phyloP scores from a whole-genome alignment of 73 alveolate genomes.

The Durusdinium trenchii region DNA sequence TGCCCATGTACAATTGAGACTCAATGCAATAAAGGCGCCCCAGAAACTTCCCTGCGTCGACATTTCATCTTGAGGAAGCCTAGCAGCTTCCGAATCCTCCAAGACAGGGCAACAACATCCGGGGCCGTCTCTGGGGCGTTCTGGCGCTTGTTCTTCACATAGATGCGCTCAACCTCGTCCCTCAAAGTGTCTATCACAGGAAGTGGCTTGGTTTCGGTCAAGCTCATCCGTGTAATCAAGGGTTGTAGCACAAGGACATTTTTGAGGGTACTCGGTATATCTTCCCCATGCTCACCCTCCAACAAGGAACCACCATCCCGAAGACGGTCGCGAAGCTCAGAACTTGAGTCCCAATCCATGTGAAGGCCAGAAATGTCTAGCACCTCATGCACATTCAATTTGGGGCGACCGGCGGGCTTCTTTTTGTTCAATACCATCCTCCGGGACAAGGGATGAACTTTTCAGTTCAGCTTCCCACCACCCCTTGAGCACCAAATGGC shows the following conservation, averaged over 20 bases:
- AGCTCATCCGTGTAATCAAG: background rate
- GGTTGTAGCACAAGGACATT: background rate
- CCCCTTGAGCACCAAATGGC: background rate
- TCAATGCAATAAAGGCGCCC: background rate
- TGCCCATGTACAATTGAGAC: background rate
- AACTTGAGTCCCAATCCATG: background rate
- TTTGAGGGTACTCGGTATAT: background rate
- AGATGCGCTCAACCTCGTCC: background rate
- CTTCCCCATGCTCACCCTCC: background rate
- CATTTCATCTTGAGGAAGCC: constrained; percentile 24
- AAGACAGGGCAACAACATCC: background rate
- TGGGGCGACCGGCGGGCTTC: constrained; percentile 26
- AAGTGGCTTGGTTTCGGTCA: background rate
- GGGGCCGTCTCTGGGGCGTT: background rate
- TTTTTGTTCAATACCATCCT: background rate
- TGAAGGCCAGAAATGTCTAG: background rate
- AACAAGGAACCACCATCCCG: background rate
- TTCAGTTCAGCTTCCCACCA: background rate
- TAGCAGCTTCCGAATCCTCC: background rate
- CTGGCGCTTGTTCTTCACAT: background rate
- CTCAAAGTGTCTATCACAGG: background rate
- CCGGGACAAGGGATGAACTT: background rate
- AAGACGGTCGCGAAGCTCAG: background rate
- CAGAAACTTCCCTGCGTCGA: background rate
- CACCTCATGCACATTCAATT: background rate